These are phyloP conservation scores for Scheffersomyces quercinus DNA, from an alignment of 1,139 yeast genomes.

Conservation along the genomic window DNA sequence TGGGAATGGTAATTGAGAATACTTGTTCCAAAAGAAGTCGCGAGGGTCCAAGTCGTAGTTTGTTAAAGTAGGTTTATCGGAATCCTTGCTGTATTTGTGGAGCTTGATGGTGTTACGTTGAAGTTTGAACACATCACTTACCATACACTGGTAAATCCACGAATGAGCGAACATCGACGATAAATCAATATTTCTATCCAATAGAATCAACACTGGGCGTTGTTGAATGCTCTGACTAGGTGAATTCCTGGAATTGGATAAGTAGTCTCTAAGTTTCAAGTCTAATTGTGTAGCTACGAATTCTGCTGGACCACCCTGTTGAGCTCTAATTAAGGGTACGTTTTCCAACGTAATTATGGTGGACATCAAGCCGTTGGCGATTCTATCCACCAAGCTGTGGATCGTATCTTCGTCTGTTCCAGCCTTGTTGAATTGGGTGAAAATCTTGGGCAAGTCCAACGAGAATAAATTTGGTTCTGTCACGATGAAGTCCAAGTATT, in stretches of 20 bases:
- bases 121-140: slow-evolving; percentile 84
- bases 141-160: slow-evolving; percentile 97
- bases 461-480: slow-evolving; percentile 91
- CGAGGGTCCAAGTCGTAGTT: slow-evolving; percentile 85
- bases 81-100: slow-evolving; percentile 40
- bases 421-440: slow-evolving; percentile 70
- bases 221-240: slow-evolving; percentile 37
- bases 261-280: slow-evolving; percentile 77
- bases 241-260: slow-evolving; percentile 59
- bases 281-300: slow-evolving; percentile 87
- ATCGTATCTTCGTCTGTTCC: slow-evolving; percentile 73
- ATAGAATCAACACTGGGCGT: slow-evolving; percentile 74
- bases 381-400: slow-evolving; percentile 62
- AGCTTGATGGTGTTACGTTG: slow-evolving; percentile 69
- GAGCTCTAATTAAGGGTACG: slow-evolving; percentile 88
- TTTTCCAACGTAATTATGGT: slow-evolving; percentile 74
- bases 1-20: slow-evolving; percentile 89
- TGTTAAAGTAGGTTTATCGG: slow-evolving; percentile 41
- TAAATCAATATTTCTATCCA: slow-evolving; percentile 88
- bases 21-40: slow-evolving; percentile 88
- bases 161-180: slow-evolving; percentile 95
- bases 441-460: slow-evolving; percentile 66
- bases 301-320: slow-evolving; percentile 94
- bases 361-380: slow-evolving; percentile 81
- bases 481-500: slow-evolving; percentile 85